These are phyloP conservation scores for Petrea volubilis DNA, from an alignment of 257 asterid species.

Conservation along the genomic window DNA sequence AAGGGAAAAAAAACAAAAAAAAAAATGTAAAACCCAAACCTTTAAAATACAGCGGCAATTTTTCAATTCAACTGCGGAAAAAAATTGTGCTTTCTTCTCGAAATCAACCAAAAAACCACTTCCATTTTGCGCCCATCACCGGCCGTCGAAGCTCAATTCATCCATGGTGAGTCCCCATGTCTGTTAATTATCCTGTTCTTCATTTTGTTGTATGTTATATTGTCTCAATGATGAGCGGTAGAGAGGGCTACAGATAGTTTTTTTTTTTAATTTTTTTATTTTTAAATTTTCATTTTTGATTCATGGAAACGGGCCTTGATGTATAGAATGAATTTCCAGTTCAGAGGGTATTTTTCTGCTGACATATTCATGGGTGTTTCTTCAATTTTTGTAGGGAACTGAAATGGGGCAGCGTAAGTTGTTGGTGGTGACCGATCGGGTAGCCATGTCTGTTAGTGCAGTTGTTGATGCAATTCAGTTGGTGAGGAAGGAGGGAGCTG, in stretches of 20 bases:
- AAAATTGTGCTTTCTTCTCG: not conserved
- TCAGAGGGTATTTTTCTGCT: constrained; percentile 14
- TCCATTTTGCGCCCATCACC: not conserved
- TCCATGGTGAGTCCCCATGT: not conserved
- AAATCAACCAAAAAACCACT: not conserved
- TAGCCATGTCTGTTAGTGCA: constrained; percentile 40
- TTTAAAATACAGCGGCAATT: not conserved
- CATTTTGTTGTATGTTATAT: not conserved
- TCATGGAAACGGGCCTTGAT: not conserved
- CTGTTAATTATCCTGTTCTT: not conserved
- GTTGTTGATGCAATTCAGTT: constrained; percentile 57
- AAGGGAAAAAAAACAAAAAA: too few relatives aligned
- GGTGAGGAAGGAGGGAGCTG: constrained; percentile 51
- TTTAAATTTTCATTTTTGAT: not conserved
- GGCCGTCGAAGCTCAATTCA: not conserved
- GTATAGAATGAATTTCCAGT: not conserved
- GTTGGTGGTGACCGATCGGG: constrained; percentile 66
- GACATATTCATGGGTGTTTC: not conserved
- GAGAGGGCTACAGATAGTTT: not conserved
- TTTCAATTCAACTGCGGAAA: not conserved
- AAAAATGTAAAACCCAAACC: not conserved
- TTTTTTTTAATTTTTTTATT: not conserved
- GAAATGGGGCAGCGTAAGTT: constrained; percentile 48
- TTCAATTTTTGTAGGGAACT: constrained; percentile 33
- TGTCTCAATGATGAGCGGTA: not conserved